Evolutionary conservation across 331 rosid genomes (phyloP).

Genomic region (Quercus tomentella): DNA sequence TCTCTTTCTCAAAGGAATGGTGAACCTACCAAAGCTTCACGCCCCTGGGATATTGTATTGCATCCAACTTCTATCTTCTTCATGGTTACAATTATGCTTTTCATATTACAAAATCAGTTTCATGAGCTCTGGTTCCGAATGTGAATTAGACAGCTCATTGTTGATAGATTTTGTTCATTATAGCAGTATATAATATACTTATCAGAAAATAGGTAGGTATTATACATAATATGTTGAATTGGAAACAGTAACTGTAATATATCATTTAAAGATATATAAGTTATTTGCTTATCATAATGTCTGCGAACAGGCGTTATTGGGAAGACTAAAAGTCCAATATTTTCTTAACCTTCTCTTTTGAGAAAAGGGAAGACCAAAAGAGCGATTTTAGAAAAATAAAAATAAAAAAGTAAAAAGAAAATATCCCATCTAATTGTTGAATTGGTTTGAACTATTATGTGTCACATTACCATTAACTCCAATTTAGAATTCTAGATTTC

Average conservation of each 20-base stretch:
- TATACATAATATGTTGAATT: too few species aligned
- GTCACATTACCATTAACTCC: not conserved
- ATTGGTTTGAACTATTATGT: not conserved
- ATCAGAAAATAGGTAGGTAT: too few species aligned
- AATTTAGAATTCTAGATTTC: not conserved
- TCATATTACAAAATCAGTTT: constrained; percentile 8
- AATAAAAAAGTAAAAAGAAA: not conserved
- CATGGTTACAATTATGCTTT: constrained; percentile 2
- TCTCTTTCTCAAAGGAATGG: constrained; percentile 86
- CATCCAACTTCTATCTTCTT: not conserved
- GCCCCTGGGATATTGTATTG: constrained; percentile 95
- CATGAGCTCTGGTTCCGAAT: not conserved
- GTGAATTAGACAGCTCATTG: not conserved
- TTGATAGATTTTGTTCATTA: not conserved
- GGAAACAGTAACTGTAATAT: too few species aligned
- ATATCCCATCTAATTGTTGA: not conserved
- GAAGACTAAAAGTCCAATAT: not conserved
- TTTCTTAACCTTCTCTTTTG: not conserved
- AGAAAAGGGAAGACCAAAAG: not conserved
- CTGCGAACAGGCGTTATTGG: not conserved
- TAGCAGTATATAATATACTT: too few species aligned
- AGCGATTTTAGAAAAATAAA: not conserved
- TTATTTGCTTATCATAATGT: too few species aligned
- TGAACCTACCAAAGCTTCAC: constrained; percentile 93
- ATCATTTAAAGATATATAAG: too few species aligned